These are phyloP conservation scores for Coriolopsis trogii DNA, from an alignment of 1,284 basidiomycete species.

Conservation along the genomic window DNA sequence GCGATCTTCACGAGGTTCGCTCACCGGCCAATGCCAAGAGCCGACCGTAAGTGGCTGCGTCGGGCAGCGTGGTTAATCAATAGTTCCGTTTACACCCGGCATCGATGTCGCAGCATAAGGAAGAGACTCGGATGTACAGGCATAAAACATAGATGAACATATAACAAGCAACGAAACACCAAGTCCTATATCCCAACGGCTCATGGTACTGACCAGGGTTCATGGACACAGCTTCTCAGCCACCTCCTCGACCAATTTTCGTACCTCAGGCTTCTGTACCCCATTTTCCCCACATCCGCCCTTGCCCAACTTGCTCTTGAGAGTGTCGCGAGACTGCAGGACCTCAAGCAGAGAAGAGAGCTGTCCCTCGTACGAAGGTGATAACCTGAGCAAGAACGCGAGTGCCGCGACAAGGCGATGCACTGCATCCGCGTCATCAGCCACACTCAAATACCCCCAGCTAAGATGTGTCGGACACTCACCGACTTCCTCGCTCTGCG, in stretches of 20 bases:
- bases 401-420: slow-evolving; percentile 80
- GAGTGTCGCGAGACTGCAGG: slow-evolving; percentile 57
- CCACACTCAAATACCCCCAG: background rate
- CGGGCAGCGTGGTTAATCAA: background rate
- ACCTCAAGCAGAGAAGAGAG: slow-evolving; percentile 67
- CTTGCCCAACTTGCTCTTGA: slow-evolving; percentile 55
- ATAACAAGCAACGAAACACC: no score
- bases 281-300: slow-evolving; percentile 53
- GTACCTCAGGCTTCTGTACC: slow-evolving; percentile 64
- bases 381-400: slow-evolving; percentile 73
- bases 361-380: slow-evolving; percentile 59
- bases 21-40: background rate
- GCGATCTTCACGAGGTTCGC: slow-evolving; percentile 17
- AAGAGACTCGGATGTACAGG: background rate
- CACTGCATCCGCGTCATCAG: slow-evolving; percentile 45
- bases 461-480: slow-evolving; percentile 37
- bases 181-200: no score
- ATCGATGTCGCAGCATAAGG: background rate
- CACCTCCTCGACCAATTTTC: slow-evolving; percentile 68
- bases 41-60: background rate
- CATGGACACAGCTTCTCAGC: slow-evolving; percentile 47
- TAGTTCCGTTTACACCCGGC: background rate
- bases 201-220: no score
- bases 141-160: background rate
- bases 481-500: slow-evolving; percentile 78